These are phyloP conservation scores for Trypanosoma brucei DNA, from an alignment of 208 protist genomes.

Conservation along the genomic window DNA sequence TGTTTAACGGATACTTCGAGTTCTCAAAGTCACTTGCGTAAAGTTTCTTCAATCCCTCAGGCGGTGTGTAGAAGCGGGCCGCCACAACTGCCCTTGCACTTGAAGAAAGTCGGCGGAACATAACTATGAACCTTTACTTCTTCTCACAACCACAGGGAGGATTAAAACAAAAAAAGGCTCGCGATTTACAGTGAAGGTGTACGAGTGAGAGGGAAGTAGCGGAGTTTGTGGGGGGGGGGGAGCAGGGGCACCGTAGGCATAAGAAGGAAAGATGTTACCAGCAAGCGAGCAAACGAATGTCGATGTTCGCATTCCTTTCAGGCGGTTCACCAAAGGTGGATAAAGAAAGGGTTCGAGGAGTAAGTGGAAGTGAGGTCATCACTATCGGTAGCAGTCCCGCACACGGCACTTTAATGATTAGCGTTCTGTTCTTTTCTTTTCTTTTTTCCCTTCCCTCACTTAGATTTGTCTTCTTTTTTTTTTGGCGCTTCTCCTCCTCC, in stretches of 20 bases:
- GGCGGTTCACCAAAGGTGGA: no score
- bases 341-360: no score
- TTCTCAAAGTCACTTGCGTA: slow-evolving; percentile 89
- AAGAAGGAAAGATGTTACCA: not conserved
- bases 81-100: slow-evolving; percentile 31
- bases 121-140: slow-evolving; percentile 19
- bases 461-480: no score
- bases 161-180: slow-evolving; percentile 11
- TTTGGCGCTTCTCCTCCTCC: no score
- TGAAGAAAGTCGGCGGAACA: slow-evolving; percentile 79
- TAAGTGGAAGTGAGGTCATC: no score
- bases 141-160: slow-evolving; percentile 11
- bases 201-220: not conserved
- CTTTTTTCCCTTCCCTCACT: not conserved
- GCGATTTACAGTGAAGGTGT: not conserved
- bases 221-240: not conserved
- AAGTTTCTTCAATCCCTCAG: slow-evolving; percentile 78
- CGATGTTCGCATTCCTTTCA: slow-evolving; percentile 1
- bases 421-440: slow-evolving; percentile 3
- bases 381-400: not conserved
- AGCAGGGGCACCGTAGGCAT: not conserved
- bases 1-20: slow-evolving; percentile 62
- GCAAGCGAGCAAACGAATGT: not conserved
- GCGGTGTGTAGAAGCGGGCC: slow-evolving; percentile 82
- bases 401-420: not conserved